Conservation (phyloP, 257 asterid genomes). For the Paulownia fortunei region DNA sequence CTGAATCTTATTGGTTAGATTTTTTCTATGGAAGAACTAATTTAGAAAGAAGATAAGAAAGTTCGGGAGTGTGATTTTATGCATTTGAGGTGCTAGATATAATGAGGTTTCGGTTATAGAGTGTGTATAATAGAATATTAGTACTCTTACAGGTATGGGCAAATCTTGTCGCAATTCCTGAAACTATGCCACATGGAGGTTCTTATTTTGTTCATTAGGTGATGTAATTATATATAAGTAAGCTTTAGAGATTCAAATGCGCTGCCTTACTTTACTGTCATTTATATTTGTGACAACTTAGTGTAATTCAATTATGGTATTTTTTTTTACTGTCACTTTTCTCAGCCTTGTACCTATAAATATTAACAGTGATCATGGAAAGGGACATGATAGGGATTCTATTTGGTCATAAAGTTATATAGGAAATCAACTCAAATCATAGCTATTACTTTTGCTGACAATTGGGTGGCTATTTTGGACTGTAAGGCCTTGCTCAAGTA, state of each 20-base stretch:
- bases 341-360: neutral
- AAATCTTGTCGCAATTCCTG: neutral
- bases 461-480: constrained; percentile 13
- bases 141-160: neutral
- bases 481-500: neutral
- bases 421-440: neutral
- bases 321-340: neutral
- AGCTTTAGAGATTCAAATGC: neutral
- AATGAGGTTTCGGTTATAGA: constrained; percentile 2
- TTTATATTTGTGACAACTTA: neutral
- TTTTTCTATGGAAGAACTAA: neutral
- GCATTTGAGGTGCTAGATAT: neutral
- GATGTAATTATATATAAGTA: neutral
- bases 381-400: neutral
- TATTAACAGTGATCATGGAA: neutral
- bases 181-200: neutral
- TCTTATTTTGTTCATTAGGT: constrained; percentile 2
- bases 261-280: neutral
- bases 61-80: neutral
- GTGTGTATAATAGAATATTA: neutral
- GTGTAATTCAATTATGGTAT: neutral
- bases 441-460: neutral
- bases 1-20: constrained; percentile 21
- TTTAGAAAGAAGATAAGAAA: neutral
- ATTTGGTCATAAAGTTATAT: neutral